Base-by-base conservation (phyloP, 2,329 filamentous ascomycete species). In the Phialemonium atrogriseum region DNA sequence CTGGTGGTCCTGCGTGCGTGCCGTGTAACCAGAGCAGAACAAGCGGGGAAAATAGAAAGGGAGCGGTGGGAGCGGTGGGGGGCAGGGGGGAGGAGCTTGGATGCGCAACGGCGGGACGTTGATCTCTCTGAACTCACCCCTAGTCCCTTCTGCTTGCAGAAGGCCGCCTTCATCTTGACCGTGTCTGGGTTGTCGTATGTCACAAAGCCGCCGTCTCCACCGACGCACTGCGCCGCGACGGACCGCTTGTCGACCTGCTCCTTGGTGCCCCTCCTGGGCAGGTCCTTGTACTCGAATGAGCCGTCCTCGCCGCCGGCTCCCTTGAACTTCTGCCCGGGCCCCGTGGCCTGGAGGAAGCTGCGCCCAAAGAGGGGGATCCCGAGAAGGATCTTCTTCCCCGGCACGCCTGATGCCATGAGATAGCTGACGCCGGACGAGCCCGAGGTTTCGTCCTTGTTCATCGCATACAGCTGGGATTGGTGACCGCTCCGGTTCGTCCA, bases 111-210 rank as follows among this genome's bases (percentile, higher is more conserved):
- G n/a, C n/a, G n/a, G n/a, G n/a, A n/a, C n/a, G n/a, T n/a, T n/a
- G n/a, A n/a, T n/a, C n/a, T n/a, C n/a, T n/a, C n/a, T n/a, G 27
- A 33, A 65, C 66, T 53, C 51, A 76, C 71, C 17, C 78, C 84
- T 12, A 91, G 61, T 17, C 72, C 70, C 45, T 80, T 78, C 45
- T 81, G 71, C 46, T 75, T 80, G 53, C 78, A 84, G 52, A 80
- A 89, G 6, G 66, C 61, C 2, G 80, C 84, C 59, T 91, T 91
- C 53, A 77, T 70, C 54, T 70, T 70, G 20, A 89, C 83, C 3
- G 83, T 87, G 25, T 79, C 73, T 4, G 80, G 76, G 42, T 81
- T 87, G 54, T 91, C 84, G 51, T 89, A 91, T 2, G 74, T 80
- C 24, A 89, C 74, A 43, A 87, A 88, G 0, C 82, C 84, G 4